A percentile compares a stretch with the other conserved stretches of the same genome.
Evolutionary conservation across 495 filamentous ascomycete genomes (phyloP).

Genomic region (Bombardia bombarda): DNA sequence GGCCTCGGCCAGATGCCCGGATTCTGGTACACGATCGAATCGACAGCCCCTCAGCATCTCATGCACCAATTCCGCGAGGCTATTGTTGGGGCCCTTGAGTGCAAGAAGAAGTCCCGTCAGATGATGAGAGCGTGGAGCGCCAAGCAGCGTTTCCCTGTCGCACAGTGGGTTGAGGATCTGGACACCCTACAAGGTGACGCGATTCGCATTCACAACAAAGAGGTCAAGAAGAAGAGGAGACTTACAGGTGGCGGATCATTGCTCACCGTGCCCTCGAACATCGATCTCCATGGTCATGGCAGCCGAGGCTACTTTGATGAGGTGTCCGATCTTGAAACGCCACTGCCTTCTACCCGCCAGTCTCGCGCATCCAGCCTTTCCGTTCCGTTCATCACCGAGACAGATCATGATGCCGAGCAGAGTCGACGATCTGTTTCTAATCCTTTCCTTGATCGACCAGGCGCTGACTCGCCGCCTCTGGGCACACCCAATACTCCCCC

Average conservation of each 20-base stretch:
- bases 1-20: slow-evolving; percentile 74
- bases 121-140: slow-evolving; percentile 71
- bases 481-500: slow-evolving; percentile 7
- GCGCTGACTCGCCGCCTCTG: slow-evolving; percentile 1
- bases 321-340: slow-evolving; percentile 4
- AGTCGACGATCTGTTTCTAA: slow-evolving; percentile 8
- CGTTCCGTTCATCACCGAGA: slow-evolving; percentile 12
- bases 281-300: slow-evolving; percentile 3
- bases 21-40: slow-evolving; percentile 65
- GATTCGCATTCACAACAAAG: slow-evolving; percentile 30
- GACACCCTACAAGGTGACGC: slow-evolving; percentile 52
- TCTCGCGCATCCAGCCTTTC: slow-evolving; percentile 12
- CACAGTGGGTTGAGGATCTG: slow-evolving; percentile 57
- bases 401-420: slow-evolving; percentile 9
- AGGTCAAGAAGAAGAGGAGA: slow-evolving; percentile 25
- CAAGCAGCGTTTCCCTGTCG: slow-evolving; percentile 69
- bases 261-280: slow-evolving; percentile 13
- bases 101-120: slow-evolving; percentile 43
- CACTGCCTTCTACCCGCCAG: slow-evolving; percentile 2
- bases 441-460: slow-evolving; percentile 6
- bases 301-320: slow-evolving; percentile 12
- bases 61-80: slow-evolving; percentile 65
- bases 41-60: slow-evolving; percentile 59
- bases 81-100: slow-evolving; percentile 58
- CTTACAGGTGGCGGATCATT: slow-evolving; percentile 9